Base-by-base conservation (phyloP, 768 basidiomycete species). In the Panellus pusillus region DNA sequence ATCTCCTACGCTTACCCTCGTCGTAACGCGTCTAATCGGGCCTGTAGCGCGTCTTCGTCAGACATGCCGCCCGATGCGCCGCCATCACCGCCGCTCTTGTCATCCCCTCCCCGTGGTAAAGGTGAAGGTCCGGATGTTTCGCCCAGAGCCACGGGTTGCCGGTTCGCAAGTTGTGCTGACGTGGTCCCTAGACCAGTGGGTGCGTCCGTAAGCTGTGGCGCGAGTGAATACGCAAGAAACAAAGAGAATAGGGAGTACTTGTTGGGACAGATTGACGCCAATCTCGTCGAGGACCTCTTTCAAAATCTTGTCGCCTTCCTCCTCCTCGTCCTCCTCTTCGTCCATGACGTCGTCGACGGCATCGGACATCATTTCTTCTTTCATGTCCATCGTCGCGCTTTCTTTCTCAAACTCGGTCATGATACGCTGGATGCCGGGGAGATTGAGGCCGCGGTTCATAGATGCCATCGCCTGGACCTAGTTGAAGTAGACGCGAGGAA, bases 291-390 rank as follows among this genome's bases (percentile, higher is more conserved):
- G 74, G 44, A 99, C 96, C 71, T 98, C 86, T 66, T 89, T 93
- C 62, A 99, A 70, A 58, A 99, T 95, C 76, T 91, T 90, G 67
- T 98, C 95, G 13, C 94, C 86, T 66, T 98, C 97, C 58, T 89
- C 89, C 62, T 98, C 97, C 70, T 98, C 96, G 46, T 96, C 96
- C 64, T 95, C 95, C 72, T 93, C 94, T 29, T 89, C 87, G 59
- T 95, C 92, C 89, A 98, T 96, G 44, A 89, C 95, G 63, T 98
- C 96, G 71, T 98, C 97, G 14, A 98, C 90, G 13, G 93, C 89
- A 56, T 98, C 97, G 18, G 91, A 92, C 97, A 98, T 99, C 91
- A 98, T 98, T 69, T 97, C 96, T 72, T 98, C 97, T 70, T 98
- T 99, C 97, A 99, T 98, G 72, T 99, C 97, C 97, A 99, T 99